Percentiles rank a stretch among this genome's conserved stretches.
Evolutionary conservation across 2,329 filamentous ascomycete species (phyloP).

Genomic region (Colletotrichum scovillei): DNA sequence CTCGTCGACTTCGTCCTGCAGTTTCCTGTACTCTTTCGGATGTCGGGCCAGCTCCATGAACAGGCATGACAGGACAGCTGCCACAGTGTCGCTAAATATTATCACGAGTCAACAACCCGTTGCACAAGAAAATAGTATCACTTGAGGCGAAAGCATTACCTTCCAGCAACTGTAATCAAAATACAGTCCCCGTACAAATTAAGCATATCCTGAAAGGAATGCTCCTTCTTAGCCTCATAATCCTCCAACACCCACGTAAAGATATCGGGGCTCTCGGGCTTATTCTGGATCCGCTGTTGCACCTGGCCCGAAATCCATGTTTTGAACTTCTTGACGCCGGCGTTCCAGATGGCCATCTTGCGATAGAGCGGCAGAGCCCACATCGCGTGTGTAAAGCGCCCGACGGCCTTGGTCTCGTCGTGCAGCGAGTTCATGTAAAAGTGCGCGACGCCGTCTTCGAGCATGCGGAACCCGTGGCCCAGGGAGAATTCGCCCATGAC

Average conservation of each 20-base stretch:
- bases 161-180: conserved; percentile 45
- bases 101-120: not conserved
- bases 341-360: conserved; percentile 35
- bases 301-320: conserved; percentile 33
- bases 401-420: conserved; percentile 38
- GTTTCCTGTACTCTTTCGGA: conserved; percentile 2
- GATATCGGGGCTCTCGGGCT: conserved; percentile 40
- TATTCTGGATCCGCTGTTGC: conserved; percentile 14
- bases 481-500: conserved; percentile 55
- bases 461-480: conserved; percentile 48
- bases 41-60: conserved; percentile 32
- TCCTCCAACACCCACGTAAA: conserved; percentile 46
- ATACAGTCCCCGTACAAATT: conserved; percentile 42
- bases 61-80: conserved; percentile 26
- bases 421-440: conserved; percentile 41
- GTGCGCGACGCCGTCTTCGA: conserved; percentile 41
- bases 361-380: conserved; percentile 37
- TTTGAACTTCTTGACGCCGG: conserved; percentile 34
- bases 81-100: conserved; percentile 29
- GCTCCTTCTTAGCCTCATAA: conserved; percentile 33
- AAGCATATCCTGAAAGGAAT: conserved; percentile 37
- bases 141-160: conserved; percentile 32
- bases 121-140: no score
- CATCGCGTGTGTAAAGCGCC: conserved; percentile 38
- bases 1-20: conserved; percentile 29